phyloP scores from a whole-genome alignment of 352 stramenopile genomes.

The Blastocystis hominis region DNA sequence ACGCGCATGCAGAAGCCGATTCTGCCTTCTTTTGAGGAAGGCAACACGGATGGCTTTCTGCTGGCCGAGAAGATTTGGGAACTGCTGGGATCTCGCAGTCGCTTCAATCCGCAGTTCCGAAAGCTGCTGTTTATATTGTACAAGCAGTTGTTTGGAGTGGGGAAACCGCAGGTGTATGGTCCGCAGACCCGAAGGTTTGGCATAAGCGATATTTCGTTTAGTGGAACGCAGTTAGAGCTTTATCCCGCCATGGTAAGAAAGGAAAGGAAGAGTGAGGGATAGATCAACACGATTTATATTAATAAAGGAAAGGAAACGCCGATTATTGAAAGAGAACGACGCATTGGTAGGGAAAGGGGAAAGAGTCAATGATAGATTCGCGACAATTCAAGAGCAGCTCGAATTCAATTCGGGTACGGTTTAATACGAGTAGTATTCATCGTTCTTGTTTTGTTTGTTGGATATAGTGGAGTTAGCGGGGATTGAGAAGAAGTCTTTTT shows the following conservation, averaged over 20 bases:
- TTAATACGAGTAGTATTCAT: too few species aligned
- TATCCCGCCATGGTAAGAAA: constrained; percentile 3
- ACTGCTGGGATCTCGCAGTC: not conserved
- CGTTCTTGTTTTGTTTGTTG: too few species aligned
- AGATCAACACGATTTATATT: constrained; percentile 33
- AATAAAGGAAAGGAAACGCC: constrained; percentile 25
- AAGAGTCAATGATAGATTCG: too few species aligned
- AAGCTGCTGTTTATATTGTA: constrained; percentile 30
- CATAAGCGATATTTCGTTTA: not conserved
- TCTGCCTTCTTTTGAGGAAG: not conserved
- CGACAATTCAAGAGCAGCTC: too few species aligned
- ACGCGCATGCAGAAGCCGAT: not conserved
- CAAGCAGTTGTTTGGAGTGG: constrained; percentile 13
- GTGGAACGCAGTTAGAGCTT: not conserved
- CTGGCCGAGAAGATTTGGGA: not conserved
- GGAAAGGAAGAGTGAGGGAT: not conserved
- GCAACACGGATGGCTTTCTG: not conserved
- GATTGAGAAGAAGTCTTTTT: too few species aligned
- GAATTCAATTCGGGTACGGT: too few species aligned
- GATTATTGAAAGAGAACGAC: constrained; percentile 25
- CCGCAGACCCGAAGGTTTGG: not conserved
- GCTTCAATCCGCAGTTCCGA: constrained; percentile 2
- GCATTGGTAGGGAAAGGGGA: not conserved
- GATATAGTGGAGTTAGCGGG: too few species aligned
- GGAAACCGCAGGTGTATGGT: not conserved